A percentile compares a stretch with the other conserved stretches of the same genome.
Conservation (phyloP, 169 alveolate species). For the Plasmodium falciparum region DNA sequence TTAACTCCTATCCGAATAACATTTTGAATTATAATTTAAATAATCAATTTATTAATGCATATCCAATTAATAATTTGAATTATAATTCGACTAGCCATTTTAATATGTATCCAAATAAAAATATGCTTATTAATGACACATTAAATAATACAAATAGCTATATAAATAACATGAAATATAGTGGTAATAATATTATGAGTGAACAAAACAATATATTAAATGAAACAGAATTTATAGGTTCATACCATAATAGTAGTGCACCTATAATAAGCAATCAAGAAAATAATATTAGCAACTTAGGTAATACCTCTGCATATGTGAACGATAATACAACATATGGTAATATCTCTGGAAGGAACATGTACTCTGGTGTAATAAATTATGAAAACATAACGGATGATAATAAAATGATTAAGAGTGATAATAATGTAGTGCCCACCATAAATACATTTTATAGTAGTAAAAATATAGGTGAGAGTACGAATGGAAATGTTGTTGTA, state of each 20-base stretch:
- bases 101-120: conserved; percentile 4
- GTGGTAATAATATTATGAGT: background rate
- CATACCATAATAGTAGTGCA: conserved; percentile 60
- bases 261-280: conserved; percentile 20
- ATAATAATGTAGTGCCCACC: background rate
- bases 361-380: background rate
- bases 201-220: conserved; percentile 5
- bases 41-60: background rate
- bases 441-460: background rate
- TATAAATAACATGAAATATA: conserved; percentile 16
- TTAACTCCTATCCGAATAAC: background rate
- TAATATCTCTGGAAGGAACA: background rate
- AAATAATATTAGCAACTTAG: conserved; percentile 7
- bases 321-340: conserved; percentile 6
- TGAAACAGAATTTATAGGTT: conserved; percentile 66
- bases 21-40: conserved; percentile 2
- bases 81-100: conserved; percentile 1
- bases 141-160: background rate
- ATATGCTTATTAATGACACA: background rate
- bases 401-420: background rate
- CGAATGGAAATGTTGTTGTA: conserved; percentile 14
- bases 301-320: conserved; percentile 5
- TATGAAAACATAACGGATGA: background rate
- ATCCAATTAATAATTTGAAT: conserved; percentile 6
- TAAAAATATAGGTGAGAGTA: background rate